Evolutionary conservation across 225 moss, liverwort and hornwort species (phyloP).

Genomic region (Bryum argenteum): DNA sequence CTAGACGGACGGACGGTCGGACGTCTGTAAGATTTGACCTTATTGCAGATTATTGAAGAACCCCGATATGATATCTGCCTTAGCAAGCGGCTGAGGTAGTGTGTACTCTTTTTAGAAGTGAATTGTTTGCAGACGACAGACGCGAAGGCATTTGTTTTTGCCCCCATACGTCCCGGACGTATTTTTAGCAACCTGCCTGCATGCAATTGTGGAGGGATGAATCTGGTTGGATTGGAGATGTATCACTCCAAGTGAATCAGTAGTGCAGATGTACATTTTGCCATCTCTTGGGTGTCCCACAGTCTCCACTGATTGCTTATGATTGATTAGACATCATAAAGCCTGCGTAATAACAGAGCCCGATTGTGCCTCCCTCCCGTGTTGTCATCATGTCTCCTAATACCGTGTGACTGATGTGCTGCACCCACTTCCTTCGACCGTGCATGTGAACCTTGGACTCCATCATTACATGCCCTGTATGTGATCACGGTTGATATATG

Average conservation of each 20-base stretch:
- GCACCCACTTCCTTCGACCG: no score
- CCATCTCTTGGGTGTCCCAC: slow-evolving; percentile 46
- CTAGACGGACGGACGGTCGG: slow-evolving; percentile 12
- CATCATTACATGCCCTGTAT: no score
- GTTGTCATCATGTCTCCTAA: neutral
- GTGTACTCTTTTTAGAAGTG: slow-evolving; percentile 51
- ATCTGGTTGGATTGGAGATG: slow-evolving; percentile 22
- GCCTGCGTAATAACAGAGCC: slow-evolving; percentile 55
- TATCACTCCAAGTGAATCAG: slow-evolving; percentile 36
- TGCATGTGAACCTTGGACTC: no score
- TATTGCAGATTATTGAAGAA: slow-evolving; percentile 32
- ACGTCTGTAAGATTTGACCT: slow-evolving; percentile 13
- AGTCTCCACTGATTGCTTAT: slow-evolving; percentile 42
- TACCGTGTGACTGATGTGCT: no score
- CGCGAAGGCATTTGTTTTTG: slow-evolving; percentile 37
- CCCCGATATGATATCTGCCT: slow-evolving; percentile 27
- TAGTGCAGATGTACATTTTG: slow-evolving; percentile 66
- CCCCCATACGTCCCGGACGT: slow-evolving; percentile 27
- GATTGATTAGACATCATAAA: slow-evolving; percentile 34
- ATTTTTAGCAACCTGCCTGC: slow-evolving; percentile 24
- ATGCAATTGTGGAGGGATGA: slow-evolving; percentile 21
- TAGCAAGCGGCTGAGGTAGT: slow-evolving; percentile 25
- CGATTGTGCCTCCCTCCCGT: slow-evolving; percentile 27
- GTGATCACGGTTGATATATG: no score
- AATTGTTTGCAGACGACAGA: slow-evolving; percentile 40